Evolutionary conservation across 2,329 filamentous ascomycete genomes (phyloP).

Genomic region (Tolypocladium ophioglossoides): DNA sequence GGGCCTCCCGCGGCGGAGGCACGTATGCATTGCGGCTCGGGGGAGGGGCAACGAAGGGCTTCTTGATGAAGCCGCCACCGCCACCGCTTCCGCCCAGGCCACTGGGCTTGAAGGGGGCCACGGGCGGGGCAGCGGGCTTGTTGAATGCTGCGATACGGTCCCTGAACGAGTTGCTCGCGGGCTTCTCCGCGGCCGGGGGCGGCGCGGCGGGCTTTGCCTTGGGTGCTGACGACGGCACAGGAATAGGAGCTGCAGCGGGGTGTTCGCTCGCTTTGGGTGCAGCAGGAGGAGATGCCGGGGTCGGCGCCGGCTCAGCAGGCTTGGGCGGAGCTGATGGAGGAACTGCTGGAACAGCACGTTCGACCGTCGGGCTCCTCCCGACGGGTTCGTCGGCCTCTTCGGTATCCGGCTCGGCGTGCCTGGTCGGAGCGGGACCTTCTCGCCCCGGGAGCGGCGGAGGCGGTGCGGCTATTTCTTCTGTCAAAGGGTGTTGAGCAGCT

Average conservation of each 20-base stretch:
- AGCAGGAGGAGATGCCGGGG: constrained; percentile 6
- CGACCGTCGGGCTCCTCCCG: constrained; percentile 20
- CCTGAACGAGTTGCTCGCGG: constrained; percentile 67
- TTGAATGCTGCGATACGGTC: constrained; percentile 98
- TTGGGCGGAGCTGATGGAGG: constrained; percentile 15
- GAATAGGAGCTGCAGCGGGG: constrained; percentile 16
- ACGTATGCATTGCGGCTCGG: constrained; percentile 88
- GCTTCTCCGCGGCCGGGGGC: constrained; percentile 65
- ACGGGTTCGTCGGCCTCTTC: constrained; percentile 22
- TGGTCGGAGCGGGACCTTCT: constrained; percentile 14
- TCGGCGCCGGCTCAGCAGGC: constrained; percentile 17
- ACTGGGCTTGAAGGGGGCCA: constrained; percentile 81
- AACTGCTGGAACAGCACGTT: constrained; percentile 21
- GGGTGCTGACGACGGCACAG: constrained; percentile 14
- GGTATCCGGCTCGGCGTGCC: constrained; percentile 21
- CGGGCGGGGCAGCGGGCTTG: constrained; percentile 71
- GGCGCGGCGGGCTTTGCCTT: constrained; percentile 41
- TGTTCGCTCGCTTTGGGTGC: constrained; percentile 30
- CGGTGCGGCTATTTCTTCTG: constrained; percentile 23
- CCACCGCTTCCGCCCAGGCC: constrained; percentile 42
- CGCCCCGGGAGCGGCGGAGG: constrained; percentile 21
- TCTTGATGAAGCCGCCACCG: constrained; percentile 73
- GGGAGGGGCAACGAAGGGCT: constrained; percentile 90
- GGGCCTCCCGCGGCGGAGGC: constrained; percentile 60
- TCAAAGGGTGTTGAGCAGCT: constrained; percentile 22